A percentile compares a stretch with the other conserved stretches of the same genome.
Conservation (phyloP, 306 rosid species). For the Betula pendula region DNA sequence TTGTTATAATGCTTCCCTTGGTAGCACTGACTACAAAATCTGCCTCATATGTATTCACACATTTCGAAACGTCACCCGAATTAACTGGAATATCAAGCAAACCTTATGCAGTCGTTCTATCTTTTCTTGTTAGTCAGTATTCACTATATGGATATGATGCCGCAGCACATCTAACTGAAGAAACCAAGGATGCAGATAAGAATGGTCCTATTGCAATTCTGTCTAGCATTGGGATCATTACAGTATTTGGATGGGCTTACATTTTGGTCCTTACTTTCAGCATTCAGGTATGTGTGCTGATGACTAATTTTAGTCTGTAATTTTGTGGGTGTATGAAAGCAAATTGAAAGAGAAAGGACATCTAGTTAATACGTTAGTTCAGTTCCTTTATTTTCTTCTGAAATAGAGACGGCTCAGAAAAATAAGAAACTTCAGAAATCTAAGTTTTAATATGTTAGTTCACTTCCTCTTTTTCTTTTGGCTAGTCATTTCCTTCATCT, state of each 20-base stretch:
- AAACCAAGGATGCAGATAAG: constrained; percentile 86
- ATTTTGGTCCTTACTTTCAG: constrained; percentile 87
- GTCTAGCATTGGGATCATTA: constrained; percentile 73
- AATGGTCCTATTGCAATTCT: constrained; percentile 85
- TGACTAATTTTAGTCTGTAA: too few species aligned
- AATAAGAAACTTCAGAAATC: neutral
- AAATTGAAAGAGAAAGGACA: neutral
- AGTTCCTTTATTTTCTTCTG: too few species aligned
- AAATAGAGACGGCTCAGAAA: too few species aligned
- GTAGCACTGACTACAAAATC: constrained; percentile 66
- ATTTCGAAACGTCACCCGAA: constrained; percentile 51
- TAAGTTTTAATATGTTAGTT: neutral
- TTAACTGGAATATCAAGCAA: constrained; percentile 76
- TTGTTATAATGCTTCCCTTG: constrained; percentile 77
- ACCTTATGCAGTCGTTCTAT: constrained; percentile 79
- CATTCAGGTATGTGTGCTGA: constrained; percentile 59
- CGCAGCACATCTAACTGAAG: constrained; percentile 89
- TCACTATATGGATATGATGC: constrained; percentile 91
- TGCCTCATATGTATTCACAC: constrained; percentile 75
- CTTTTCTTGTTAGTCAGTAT: constrained; percentile 85
- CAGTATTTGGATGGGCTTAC: constrained; percentile 85
- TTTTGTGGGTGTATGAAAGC: neutral
- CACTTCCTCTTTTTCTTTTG: neutral
- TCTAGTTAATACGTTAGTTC: too few species aligned
- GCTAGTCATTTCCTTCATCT: neutral